Conservation (phyloP, 2,329 filamentous ascomycete species). For the Claviceps purpurea region DNA sequence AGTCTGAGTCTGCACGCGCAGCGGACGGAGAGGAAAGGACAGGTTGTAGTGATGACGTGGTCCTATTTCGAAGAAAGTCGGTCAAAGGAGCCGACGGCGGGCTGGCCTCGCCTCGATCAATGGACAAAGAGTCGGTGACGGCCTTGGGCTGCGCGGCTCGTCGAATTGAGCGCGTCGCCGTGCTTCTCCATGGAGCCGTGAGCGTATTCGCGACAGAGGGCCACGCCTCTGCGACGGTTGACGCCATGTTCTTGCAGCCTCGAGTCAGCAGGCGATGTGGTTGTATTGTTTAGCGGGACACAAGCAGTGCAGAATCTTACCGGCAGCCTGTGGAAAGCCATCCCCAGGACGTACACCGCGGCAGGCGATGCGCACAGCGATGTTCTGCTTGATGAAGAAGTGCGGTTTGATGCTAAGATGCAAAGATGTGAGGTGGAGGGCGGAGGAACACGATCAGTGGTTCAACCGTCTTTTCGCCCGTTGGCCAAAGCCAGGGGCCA, state of each 20-base stretch:
- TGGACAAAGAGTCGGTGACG: constrained; percentile 1
- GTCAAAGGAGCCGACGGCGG: constrained; percentile 11
- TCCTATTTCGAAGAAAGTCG: constrained; percentile 16
- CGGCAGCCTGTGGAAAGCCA: constrained; percentile 19
- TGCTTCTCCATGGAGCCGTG: constrained; percentile 19
- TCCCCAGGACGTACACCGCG: constrained; percentile 3
- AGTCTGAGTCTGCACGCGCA: constrained; percentile 7
- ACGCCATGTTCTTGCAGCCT: constrained; percentile 24
- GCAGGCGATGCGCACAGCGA: neutral
- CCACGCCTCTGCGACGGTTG: constrained; percentile 30
- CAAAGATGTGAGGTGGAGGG: neutral
- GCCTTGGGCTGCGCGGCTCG: constrained; percentile 5
- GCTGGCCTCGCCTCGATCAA: constrained; percentile 7
- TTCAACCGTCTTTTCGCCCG: neutral
- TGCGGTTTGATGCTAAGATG: neutral
- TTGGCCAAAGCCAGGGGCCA: neutral
- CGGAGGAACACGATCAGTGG: neutral
- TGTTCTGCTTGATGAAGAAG: neutral
- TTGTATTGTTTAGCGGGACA: too few relatives aligned
- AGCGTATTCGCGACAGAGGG: constrained; percentile 31
- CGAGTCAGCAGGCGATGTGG: constrained; percentile 8
- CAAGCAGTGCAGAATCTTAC: constrained; percentile 7
- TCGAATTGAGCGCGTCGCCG: constrained; percentile 4
- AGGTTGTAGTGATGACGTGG: constrained; percentile 1
- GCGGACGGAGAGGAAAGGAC: neutral